Base-by-base conservation (phyloP, 2,329 filamentous ascomycete genomes). In the Penicillium sp. region DNA sequence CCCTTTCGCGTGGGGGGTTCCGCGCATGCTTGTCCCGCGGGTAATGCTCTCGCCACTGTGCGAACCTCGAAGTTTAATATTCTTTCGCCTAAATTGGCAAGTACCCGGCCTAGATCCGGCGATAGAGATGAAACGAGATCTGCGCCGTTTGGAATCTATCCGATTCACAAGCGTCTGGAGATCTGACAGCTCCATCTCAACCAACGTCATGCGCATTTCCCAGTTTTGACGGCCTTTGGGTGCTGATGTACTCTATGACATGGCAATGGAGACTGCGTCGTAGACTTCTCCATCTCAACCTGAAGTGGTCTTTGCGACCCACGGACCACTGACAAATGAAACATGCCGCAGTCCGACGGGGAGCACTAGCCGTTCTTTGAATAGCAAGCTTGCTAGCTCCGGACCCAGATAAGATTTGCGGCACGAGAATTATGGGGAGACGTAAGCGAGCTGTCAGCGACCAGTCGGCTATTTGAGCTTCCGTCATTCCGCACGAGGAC, bases 301-400 rank as follows among this genome's bases (percentile, higher is more conserved):
- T 39, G 35, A 39, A 10, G 35, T 39, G 47, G 48, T 49, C 27
- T 29, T 10, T 37, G 37, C 29, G 53, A 47, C 31, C 58, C 58
- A 51, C 55, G 52, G 49, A 48, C 56, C 50, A 54, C 49, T 27
- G 54, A 54, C 49, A 59, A 33, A 52, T 57, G 59, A 59, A 57
- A 59, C 56, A 56, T 48, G 29, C 33, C 49, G 59, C 50, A 31
- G 31, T 56, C 57, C 52, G 54, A 43, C 49, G 49, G 35, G 31
- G 14, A 26, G 21, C 45, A 31, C 52, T 52, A 59, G 51, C 51
- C 56, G 33, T n/a, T 49, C 47, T 51, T 27, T 50, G 31, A 42
- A 53, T 55, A 49, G 49, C 27, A 37, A 56, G 29, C 21, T 31
- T 44, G 9, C 16, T 51, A 48, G 42, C 52, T 45, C 22, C 42